Evolutionary conservation across 768 basidiomycete species (phyloP).

Genomic region (Pleurotus platypus): DNA sequence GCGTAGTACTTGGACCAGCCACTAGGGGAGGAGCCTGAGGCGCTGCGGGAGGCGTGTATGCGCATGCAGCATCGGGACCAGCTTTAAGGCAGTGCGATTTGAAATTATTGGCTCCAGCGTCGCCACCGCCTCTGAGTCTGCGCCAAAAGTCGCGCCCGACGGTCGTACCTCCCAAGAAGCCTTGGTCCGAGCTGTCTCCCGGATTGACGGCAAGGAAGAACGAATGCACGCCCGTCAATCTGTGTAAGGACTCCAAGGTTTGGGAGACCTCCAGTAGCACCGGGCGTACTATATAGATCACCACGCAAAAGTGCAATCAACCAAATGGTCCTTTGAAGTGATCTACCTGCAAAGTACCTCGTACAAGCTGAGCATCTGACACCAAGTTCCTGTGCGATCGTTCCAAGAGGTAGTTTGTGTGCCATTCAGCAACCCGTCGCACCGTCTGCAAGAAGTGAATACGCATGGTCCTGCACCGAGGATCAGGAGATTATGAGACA

Average conservation of each 20-base stretch:
- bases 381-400: slow-evolving; percentile 6
- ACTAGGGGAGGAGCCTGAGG: slow-evolving; percentile 10
- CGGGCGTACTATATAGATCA: slow-evolving; percentile 34
- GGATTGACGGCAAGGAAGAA: slow-evolving; percentile 63
- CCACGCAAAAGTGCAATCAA: slow-evolving; percentile 1
- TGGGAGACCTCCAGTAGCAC: slow-evolving; percentile 48
- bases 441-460: slow-evolving; percentile 36
- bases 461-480: slow-evolving; percentile 8
- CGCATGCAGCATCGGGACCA: slow-evolving; percentile 10
- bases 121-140: slow-evolving; percentile 54
- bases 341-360: slow-evolving; percentile 7
- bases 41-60: slow-evolving; percentile 9
- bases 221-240: slow-evolving; percentile 51
- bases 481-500: slow-evolving; percentile 15
- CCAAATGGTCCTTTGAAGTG: neutral
- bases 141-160: slow-evolving; percentile 67
- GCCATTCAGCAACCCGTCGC: slow-evolving; percentile 59
- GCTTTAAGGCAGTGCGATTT: slow-evolving; percentile 39
- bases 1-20: slow-evolving; percentile 14
- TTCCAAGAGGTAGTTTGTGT: slow-evolving; percentile 55
- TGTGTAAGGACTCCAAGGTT: slow-evolving; percentile 50
- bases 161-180: slow-evolving; percentile 63
- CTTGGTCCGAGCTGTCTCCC: slow-evolving; percentile 36
- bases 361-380: slow-evolving; percentile 1
- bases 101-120: slow-evolving; percentile 53